Conservation (phyloP, 768 basidiomycete genomes). For the Amanita molliuscula region DNA sequence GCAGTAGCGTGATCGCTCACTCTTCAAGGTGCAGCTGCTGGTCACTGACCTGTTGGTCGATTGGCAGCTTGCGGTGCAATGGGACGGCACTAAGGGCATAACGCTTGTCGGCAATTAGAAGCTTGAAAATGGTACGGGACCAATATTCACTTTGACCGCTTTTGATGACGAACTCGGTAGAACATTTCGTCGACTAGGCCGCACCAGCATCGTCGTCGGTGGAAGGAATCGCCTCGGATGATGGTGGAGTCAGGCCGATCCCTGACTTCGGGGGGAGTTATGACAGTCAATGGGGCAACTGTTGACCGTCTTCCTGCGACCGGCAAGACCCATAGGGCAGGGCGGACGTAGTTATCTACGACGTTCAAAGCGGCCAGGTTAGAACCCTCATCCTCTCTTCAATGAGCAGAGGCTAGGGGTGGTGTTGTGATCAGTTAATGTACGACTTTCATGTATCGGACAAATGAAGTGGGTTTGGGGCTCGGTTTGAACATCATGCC, state of each 20-base stretch:
- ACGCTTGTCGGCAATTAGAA: no score
- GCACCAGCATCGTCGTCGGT: not conserved
- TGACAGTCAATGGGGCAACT: not conserved
- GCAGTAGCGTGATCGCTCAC: constrained; percentile 3
- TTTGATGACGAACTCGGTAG: not conserved
- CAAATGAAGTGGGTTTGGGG: not conserved
- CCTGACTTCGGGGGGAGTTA: not conserved
- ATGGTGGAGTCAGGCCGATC: not conserved
- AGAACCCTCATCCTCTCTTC: constrained; percentile 3
- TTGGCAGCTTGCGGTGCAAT: not conserved
- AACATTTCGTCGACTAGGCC: not conserved
- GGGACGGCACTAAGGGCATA: not conserved
- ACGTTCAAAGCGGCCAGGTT: constrained; percentile 3
- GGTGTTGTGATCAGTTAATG: not conserved
- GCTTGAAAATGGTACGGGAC: no score
- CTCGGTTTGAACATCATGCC: not conserved
- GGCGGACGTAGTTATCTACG: constrained; percentile 4
- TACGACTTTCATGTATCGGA: not conserved
- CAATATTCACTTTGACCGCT: not conserved
- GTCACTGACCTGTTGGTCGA: not conserved
- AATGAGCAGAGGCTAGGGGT: not conserved
- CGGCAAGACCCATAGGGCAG: constrained; percentile 2
- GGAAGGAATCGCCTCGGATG: not conserved
- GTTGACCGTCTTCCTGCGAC: not conserved
- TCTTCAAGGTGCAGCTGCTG: not conserved